Conservation (phyloP, 345 rosid species). For the Orychophragmus violaceus region DNA sequence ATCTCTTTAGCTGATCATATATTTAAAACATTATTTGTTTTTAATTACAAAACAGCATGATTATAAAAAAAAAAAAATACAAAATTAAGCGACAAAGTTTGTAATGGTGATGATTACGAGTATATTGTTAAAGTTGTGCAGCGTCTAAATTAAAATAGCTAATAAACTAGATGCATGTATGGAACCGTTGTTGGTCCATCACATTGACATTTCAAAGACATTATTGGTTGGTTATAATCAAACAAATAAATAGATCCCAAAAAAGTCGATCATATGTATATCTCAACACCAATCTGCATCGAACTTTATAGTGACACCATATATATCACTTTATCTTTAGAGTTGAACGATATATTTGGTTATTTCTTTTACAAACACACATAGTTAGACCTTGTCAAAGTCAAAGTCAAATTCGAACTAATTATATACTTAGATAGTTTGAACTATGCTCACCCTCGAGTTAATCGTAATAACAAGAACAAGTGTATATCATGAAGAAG, state of each 20-base stretch:
- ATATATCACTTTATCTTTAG: neutral
- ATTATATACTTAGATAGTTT: neutral
- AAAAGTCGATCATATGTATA: neutral
- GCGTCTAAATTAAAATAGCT: no score
- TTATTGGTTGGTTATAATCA: constrained; percentile 12
- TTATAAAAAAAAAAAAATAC: no score
- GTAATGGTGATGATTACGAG: constrained; percentile 15
- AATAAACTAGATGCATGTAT: neutral
- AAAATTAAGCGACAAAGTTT: neutral
- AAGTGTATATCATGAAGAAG: neutral
- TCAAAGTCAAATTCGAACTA: neutral
- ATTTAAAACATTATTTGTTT: no score
- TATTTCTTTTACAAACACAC: neutral
- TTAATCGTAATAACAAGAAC: neutral
- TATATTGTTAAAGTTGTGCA: no score
- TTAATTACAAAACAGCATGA: no score
- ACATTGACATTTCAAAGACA: constrained; percentile 20
- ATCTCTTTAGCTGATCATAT: no score
- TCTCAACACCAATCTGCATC: constrained; percentile 1
- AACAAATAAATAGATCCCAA: neutral
- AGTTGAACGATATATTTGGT: neutral
- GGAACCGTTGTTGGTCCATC: constrained; percentile 14
- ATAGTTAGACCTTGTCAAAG: constrained; percentile 2
- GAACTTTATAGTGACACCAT: neutral
- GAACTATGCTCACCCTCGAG: neutral